phyloP scores from a whole-genome alignment of 352 stramenopile genomes.

The Globisporangium ultimum region DNA sequence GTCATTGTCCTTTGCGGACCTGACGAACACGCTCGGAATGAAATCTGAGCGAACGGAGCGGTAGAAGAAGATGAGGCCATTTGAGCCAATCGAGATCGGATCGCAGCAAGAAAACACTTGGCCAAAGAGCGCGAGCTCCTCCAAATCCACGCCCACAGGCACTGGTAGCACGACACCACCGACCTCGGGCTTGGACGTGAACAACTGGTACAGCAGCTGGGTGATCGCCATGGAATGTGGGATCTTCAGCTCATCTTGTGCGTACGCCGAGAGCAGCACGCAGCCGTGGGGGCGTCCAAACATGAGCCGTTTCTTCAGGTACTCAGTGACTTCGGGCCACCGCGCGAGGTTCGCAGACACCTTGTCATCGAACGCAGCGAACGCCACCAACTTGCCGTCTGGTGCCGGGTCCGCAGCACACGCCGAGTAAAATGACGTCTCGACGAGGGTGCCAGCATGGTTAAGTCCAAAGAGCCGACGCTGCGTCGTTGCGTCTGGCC shows the following conservation, averaged over 20 bases:
- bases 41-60: slow-evolving; percentile 50
- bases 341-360: slow-evolving; percentile 35
- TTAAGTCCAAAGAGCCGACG: slow-evolving; percentile 59
- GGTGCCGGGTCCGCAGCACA: slow-evolving; percentile 25
- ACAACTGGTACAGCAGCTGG: slow-evolving; percentile 41
- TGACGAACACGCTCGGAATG: slow-evolving; percentile 31
- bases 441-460: slow-evolving; percentile 55
- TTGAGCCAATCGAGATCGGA: slow-evolving; percentile 34
- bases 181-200: slow-evolving; percentile 28
- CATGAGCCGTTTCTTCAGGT: slow-evolving; percentile 54
- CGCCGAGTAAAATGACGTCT: slow-evolving; percentile 53
- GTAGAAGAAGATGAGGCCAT: slow-evolving; percentile 58
- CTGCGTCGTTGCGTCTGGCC: slow-evolving; percentile 34
- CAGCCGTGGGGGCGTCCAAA: slow-evolving; percentile 49
- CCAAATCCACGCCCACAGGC: slow-evolving; percentile 43
- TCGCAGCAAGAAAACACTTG: slow-evolving; percentile 60
- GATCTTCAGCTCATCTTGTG: slow-evolving; percentile 23
- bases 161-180: slow-evolving; percentile 52
- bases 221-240: slow-evolving; percentile 22
- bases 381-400: slow-evolving; percentile 26
- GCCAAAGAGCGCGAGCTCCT: slow-evolving; percentile 55
- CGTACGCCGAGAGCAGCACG: slow-evolving; percentile 50
- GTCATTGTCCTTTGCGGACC: slow-evolving; percentile 22
- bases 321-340: slow-evolving; percentile 62
- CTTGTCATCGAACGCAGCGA: slow-evolving; percentile 63